Conservation (phyloP, 2,329 filamentous ascomycete genomes). For the Fusarium devonianum region DNA sequence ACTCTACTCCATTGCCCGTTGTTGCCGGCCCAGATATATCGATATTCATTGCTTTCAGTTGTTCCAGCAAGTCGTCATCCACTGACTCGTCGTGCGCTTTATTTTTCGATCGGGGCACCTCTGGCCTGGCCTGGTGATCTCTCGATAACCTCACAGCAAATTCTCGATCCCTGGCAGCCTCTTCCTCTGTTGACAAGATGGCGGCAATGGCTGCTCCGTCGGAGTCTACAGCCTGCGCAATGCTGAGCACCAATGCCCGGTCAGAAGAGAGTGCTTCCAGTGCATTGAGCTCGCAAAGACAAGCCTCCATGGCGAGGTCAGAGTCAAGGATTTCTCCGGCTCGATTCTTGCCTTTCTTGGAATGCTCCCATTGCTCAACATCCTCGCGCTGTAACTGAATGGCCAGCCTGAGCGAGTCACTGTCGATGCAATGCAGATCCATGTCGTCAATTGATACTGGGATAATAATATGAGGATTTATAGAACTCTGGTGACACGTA, state of each 20-base stretch:
- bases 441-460: background rate
- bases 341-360: constrained; percentile 19
- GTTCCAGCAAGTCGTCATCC: background rate
- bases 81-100: background rate
- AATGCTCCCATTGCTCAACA: background rate
- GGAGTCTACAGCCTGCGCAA: constrained; percentile 10
- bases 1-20: background rate
- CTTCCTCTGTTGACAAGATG: background rate
- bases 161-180: constrained; percentile 1
- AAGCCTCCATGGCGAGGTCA: constrained; percentile 4
- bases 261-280: background rate
- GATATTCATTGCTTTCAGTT: background rate
- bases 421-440: constrained; percentile 2
- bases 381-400: constrained; percentile 23
- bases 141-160: constrained; percentile 3
- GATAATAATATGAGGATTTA: too few relatives aligned
- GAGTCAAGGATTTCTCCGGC: constrained; percentile 2
- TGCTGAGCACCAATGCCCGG: constrained; percentile 1
- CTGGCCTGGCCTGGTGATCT: background rate
- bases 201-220: constrained; percentile 1
- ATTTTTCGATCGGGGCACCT: fast-evolving
- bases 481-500: too few relatives aligned
- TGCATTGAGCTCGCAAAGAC: constrained; percentile 1
- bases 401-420: background rate
- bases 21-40: background rate